These are phyloP conservation scores for Plasmodium vivax DNA, from an alignment of 169 alveolate genomes.

Conservation along the genomic window DNA sequence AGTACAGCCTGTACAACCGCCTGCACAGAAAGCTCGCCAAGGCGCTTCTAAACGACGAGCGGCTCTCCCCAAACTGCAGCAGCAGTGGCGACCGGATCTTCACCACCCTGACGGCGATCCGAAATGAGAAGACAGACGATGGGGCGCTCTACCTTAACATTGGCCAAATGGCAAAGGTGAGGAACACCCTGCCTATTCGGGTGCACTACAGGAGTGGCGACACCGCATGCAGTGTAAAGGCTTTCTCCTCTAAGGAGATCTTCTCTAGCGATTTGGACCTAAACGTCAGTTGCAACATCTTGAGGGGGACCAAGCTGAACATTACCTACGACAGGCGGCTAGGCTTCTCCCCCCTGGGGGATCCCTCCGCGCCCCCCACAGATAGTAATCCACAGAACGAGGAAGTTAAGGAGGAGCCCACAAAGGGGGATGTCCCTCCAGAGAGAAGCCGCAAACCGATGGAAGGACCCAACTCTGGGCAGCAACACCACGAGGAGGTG, in stretches of 20 bases:
- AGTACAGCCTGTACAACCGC: not conserved
- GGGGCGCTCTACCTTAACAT: conserved; percentile 5
- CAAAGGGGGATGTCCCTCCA: not conserved
- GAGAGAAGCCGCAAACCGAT: not conserved
- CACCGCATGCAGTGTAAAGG: not conserved
- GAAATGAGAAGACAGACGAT: not conserved
- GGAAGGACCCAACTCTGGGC: not conserved
- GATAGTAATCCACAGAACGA: not conserved
- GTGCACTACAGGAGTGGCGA: not conserved
- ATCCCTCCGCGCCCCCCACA: not conserved
- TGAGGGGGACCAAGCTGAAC: conserved; percentile 3
- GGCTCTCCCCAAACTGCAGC: not conserved
- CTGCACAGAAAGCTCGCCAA: conserved; percentile 17
- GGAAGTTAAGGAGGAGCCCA: not conserved
- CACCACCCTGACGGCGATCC: not conserved
- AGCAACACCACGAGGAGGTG: not conserved
- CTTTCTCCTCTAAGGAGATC: not conserved
- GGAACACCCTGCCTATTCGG: conserved; percentile 9
- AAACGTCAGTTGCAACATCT: not conserved
- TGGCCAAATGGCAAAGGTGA: not conserved
- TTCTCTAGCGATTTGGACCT: not conserved
- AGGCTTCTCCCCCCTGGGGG: not conserved
- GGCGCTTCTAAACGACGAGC: conserved; percentile 7
- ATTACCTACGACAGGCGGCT: not conserved
- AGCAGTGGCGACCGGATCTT: not conserved